Evolutionary conservation across 208 protist genomes (phyloP).

Genomic region (Trichomonas tenax): DNA sequence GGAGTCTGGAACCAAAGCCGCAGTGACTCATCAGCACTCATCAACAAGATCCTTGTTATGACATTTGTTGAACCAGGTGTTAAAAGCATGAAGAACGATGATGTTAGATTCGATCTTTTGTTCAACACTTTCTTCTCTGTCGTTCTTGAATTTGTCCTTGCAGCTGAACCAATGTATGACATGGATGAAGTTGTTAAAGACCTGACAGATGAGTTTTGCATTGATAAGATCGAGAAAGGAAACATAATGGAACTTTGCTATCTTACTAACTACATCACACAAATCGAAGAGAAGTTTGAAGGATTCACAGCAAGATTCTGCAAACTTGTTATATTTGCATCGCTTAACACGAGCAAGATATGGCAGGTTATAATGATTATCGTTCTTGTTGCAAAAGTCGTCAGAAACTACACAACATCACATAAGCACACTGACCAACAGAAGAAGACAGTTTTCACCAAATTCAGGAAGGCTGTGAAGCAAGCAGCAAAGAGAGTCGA

Average conservation of each 20-base stretch:
- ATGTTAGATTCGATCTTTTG: neutral
- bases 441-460: no score
- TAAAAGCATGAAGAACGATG: neutral
- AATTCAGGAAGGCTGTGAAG: no score
- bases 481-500: no score
- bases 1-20: neutral
- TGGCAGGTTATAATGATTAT: neutral
- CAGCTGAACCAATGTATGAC: no score
- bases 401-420: no score
- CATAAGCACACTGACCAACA: no score
- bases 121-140: neutral
- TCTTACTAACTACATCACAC: neutral
- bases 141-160: neutral
- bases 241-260: neutral
- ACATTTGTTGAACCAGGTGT: neutral
- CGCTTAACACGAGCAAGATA: neutral
- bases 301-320: neutral
- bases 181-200: no score
- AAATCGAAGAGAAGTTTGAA: neutral
- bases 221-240: neutral
- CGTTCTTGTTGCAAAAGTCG: no score
- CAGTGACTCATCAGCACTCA: neutral
- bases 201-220: no score
- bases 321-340: neutral
- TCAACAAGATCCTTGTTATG: neutral